Percentiles rank a stretch among this genome's conserved stretches.
Evolutionary conservation across 2,329 filamentous ascomycete species (phyloP).

Genomic region (Dactylonectria estremocensis): DNA sequence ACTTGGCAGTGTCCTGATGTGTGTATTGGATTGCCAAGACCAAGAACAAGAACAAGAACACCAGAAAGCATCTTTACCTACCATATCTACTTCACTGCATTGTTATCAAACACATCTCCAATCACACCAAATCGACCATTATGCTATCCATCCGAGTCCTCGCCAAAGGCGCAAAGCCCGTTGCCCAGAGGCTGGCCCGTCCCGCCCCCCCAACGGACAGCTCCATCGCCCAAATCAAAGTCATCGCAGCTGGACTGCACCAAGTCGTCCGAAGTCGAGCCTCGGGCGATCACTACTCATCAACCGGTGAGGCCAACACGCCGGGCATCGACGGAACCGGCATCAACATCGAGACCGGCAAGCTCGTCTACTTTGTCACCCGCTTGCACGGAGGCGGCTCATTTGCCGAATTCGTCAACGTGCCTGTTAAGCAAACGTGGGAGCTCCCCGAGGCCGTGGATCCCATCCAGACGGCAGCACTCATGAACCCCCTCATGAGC

Average conservation of each 20-base stretch:
- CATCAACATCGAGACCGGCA: constrained; percentile 58
- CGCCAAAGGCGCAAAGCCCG: neutral
- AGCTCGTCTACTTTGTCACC: constrained; percentile 64
- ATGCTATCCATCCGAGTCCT: neutral
- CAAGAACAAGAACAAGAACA: too few species aligned
- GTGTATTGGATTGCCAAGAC: too few species aligned
- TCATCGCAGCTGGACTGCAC: constrained; percentile 68
- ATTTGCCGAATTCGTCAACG: constrained; percentile 65
- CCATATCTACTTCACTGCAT: too few species aligned
- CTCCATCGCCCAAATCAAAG: constrained; percentile 63
- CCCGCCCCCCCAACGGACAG: constrained; percentile 24
- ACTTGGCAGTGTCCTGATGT: too few species aligned
- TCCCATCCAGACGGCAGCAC: constrained; percentile 64
- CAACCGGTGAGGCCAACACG: constrained; percentile 60
- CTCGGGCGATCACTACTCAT: constrained; percentile 68
- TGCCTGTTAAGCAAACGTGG: constrained; percentile 55
- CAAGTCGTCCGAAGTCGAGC: constrained; percentile 68
- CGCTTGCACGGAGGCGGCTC: constrained; percentile 51
- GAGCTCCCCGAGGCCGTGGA: constrained; percentile 63
- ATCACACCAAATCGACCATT: neutral
- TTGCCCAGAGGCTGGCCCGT: neutral
- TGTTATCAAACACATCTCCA: too few species aligned
- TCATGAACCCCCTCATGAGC: constrained; percentile 69
- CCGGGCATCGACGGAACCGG: constrained; percentile 70
- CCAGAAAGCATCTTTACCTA: too few species aligned